These are phyloP conservation scores for Taphrina flavorubra DNA, from an alignment of 1,139 yeast species.

Conservation along the genomic window DNA sequence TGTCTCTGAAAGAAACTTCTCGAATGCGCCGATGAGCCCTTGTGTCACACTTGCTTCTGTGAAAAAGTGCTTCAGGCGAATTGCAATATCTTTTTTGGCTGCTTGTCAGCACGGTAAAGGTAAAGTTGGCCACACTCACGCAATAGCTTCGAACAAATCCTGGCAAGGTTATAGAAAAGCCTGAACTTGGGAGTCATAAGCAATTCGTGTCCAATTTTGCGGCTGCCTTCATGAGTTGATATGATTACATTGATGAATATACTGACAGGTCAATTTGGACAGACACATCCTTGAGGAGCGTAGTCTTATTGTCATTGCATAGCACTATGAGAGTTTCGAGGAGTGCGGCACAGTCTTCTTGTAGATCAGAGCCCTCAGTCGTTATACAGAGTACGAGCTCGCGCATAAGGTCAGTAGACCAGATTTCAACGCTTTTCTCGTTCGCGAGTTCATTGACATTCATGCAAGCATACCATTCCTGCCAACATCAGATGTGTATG, in stretches of 20 bases:
- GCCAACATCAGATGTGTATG: neutral
- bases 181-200: neutral
- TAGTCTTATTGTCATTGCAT: slow-evolving; percentile 12
- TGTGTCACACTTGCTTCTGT: neutral
- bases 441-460: slow-evolving; percentile 6
- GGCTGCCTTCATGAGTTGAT: slow-evolving; percentile 1
- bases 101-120: slow-evolving; percentile 3
- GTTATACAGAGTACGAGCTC: neutral
- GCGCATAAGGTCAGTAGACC: slow-evolving; percentile 14
- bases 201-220: slow-evolving; percentile 6
- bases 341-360: slow-evolving; percentile 3
- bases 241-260: neutral
- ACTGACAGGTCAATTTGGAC: slow-evolving; percentile 1
- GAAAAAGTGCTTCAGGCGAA: slow-evolving; percentile 4
- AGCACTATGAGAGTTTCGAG: slow-evolving; percentile 8
- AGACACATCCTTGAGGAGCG: slow-evolving; percentile 6
- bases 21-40: slow-evolving; percentile 5
- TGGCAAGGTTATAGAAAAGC: slow-evolving; percentile 3
- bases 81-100: slow-evolving; percentile 3
- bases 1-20: neutral
- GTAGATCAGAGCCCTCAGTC: neutral
- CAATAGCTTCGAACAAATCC: slow-evolving; percentile 21
- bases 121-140: neutral
- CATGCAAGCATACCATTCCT: slow-evolving; percentile 20
- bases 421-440: slow-evolving; percentile 1